phyloP scores from a whole-genome alignment of 108 stramenopile species.

The Schizochytrium sp. region DNA sequence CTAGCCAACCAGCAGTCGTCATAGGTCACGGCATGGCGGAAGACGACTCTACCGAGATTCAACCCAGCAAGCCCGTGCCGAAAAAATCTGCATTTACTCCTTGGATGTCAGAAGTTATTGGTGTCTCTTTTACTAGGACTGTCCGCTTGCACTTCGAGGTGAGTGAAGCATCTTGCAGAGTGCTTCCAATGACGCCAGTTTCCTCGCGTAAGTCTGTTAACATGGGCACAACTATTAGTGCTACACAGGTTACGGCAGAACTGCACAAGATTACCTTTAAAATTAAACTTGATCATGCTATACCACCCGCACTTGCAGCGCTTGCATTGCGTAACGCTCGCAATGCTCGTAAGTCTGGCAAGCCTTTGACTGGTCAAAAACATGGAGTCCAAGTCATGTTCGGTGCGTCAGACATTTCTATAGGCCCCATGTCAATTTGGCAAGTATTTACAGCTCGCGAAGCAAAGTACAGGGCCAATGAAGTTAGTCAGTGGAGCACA shows the following conservation, averaged over 20 bases:
- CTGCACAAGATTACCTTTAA: neutral
- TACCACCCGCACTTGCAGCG: constrained; percentile 10
- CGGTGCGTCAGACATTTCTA: neutral
- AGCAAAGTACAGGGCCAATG: neutral
- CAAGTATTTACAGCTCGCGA: neutral
- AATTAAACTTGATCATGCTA: neutral
- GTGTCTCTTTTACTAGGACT: neutral
- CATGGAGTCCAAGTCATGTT: neutral
- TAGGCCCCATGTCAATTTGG: neutral
- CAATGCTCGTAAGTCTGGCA: constrained; percentile 14
- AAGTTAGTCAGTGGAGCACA: neutral
- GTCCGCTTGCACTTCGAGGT: neutral
- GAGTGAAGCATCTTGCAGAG: neutral
- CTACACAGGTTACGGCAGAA: neutral
- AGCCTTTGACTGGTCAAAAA: neutral
- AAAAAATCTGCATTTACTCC: neutral
- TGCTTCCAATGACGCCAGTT: neutral
- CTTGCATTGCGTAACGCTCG: neutral
- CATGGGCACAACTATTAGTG: neutral
- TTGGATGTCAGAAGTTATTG: constrained; percentile 42
- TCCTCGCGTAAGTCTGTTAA: neutral
- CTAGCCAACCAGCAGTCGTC: too few species aligned
- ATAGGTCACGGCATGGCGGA: too few species aligned
- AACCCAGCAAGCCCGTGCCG: too few species aligned
- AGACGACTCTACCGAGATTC: too few species aligned